These are phyloP conservation scores for Ziziphus jujuba DNA, from an alignment of 306 rosid genomes.

Conservation along the genomic window DNA sequence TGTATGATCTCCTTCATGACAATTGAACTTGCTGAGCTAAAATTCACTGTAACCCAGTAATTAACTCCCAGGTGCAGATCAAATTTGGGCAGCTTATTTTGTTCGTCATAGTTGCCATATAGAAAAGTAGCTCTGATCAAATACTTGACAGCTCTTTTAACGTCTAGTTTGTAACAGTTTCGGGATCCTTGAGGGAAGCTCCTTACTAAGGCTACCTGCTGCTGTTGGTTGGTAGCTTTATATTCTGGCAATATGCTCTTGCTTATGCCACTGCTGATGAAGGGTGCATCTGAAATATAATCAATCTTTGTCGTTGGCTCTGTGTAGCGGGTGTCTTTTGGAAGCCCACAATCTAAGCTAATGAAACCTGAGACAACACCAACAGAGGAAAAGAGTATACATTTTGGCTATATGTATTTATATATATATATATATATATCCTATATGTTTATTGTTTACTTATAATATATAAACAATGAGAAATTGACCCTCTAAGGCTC, in stretches of 20 bases:
- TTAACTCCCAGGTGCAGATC: conserved; percentile 47
- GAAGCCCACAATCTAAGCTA: conserved; percentile 36
- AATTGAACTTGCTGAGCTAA: not conserved
- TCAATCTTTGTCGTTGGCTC: conserved; percentile 18
- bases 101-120: conserved; percentile 49
- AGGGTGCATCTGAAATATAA: conserved; percentile 23
- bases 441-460: too few species aligned
- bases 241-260: conserved; percentile 4
- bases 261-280: conserved; percentile 23
- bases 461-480: too few species aligned
- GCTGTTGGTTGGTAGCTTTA: conserved; percentile 8
- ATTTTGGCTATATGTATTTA: too few species aligned
- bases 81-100: conserved; percentile 34
- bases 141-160: conserved; percentile 31
- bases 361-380: conserved; percentile 12
- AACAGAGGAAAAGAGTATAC: too few species aligned
- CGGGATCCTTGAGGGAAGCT: conserved; percentile 57
- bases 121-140: conserved; percentile 37
- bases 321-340: conserved; percentile 6
- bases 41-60: conserved; percentile 28
- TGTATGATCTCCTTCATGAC: conserved; percentile 33
- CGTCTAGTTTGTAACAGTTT: conserved; percentile 52
- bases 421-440: too few species aligned
- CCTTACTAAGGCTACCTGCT: conserved; percentile 30
- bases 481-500: too few species aligned